phyloP scores from a whole-genome alignment of 1,284 basidiomycete genomes.

The Sanghuangporus baumii region DNA sequence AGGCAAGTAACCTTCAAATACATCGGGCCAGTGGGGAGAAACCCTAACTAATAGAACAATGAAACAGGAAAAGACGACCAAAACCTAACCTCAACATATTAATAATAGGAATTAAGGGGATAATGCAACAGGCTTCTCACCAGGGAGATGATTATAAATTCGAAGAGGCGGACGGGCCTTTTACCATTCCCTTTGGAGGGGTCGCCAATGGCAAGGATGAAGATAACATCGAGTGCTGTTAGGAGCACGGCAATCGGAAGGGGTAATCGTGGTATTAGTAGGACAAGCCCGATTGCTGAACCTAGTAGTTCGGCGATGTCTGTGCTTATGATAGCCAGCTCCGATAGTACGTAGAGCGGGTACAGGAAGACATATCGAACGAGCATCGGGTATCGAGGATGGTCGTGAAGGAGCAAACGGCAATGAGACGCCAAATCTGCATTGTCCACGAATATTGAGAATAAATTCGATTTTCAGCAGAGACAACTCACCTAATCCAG shows the following conservation, averaged over 20 bases:
- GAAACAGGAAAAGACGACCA: constrained; percentile 81
- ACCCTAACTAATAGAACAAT: constrained; percentile 74
- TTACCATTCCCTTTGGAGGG: constrained; percentile 40
- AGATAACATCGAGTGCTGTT: constrained; percentile 79
- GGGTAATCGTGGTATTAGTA: constrained; percentile 78
- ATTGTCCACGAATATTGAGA: constrained; percentile 3
- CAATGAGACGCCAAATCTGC: constrained; percentile 70
- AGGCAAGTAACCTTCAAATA: constrained; percentile 86
- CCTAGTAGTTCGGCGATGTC: constrained; percentile 78
- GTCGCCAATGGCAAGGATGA: constrained; percentile 64
- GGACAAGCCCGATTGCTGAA: constrained; percentile 70
- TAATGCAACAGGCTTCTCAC: constrained; percentile 29
- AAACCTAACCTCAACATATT: constrained; percentile 44
- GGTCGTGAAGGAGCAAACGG: constrained; percentile 63
- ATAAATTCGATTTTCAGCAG: neutral
- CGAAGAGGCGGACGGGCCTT: constrained; percentile 62
- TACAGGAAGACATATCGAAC: constrained; percentile 65
- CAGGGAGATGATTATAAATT: constrained; percentile 61
- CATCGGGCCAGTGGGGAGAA: constrained; percentile 68
- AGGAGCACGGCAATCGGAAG: constrained; percentile 81
- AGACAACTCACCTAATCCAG: constrained; percentile 51
- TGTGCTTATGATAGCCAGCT: constrained; percentile 82
- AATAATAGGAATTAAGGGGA: neutral
- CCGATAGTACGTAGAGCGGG: constrained; percentile 63
- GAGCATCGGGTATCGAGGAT: constrained; percentile 54